Conservation (phyloP, 495 filamentous ascomycete species). For the Podospora australis region DNA sequence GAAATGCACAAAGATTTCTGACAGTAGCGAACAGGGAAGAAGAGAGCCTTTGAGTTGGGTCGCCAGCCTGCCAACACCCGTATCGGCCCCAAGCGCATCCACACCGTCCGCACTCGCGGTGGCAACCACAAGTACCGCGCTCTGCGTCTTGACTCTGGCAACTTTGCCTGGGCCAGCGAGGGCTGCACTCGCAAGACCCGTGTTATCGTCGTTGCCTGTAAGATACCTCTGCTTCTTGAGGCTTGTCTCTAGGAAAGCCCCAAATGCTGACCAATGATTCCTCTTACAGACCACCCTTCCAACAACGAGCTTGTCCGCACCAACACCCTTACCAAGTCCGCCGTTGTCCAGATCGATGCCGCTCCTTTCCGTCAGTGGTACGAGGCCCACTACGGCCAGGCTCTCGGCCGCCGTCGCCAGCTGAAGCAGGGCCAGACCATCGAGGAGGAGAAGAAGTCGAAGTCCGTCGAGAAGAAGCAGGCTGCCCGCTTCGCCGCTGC, state of each 20-base stretch:
- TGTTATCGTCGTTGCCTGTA: conserved; percentile 87
- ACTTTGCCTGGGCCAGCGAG: conserved; percentile 99
- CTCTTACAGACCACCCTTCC: conserved; percentile 68
- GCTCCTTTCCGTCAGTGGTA: conserved; percentile 99
- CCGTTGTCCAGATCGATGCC: conserved; percentile 97
- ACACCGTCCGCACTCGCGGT: conserved; percentile 96
- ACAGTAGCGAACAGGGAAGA: conserved; percentile 51
- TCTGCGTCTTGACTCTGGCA: conserved; percentile 97
- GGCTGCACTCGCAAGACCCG: conserved; percentile 95
- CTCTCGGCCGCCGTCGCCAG: conserved; percentile 84
- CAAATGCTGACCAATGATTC: conserved; percentile 10
- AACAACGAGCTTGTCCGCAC: conserved; percentile 99
- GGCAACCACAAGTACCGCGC: conserved; percentile 99
- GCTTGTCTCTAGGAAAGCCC: background rate
- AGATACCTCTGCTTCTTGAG: conserved; percentile 4
- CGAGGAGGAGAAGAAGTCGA: conserved; percentile 81
- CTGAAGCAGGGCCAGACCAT: conserved; percentile 56
- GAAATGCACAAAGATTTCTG: conserved; percentile 22
- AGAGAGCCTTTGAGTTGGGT: conserved; percentile 98
- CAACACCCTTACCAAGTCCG: conserved; percentile 98
- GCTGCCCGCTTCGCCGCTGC: conserved; percentile 66
- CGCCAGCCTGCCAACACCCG: conserved; percentile 98
- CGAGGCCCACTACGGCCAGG: conserved; percentile 95
- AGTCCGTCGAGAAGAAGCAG: conserved; percentile 92
- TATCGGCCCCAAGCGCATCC: conserved; percentile 97